Evolutionary conservation across 202 grass and related monocot species (phyloP), one percentile per base, ranked within the genome.

Genomic region (Musa balbisiana): DNA sequence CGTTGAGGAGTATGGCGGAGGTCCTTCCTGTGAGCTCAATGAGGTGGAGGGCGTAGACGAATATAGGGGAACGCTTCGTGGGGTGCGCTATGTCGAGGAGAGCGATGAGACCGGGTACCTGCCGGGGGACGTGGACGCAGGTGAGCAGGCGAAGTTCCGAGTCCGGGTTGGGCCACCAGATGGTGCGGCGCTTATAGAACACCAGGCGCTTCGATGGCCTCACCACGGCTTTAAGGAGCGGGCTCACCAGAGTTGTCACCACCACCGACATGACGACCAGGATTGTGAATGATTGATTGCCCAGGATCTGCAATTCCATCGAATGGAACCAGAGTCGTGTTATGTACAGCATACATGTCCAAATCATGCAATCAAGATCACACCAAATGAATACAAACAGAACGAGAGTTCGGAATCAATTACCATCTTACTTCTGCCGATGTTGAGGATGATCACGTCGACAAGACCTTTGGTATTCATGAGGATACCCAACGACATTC

Each of bases 401-500:
- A 55, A 33, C 3, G 26, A 52, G 4, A 20, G 24, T 12, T 67
- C 17, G 55, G 5, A 59, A 21, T 50, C 52, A 0, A 75, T 58
- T 82, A 87, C 89, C 71, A 33, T 66, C 49, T 92, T 92, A 79
- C 76, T 90, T 22, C 60, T 52, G 0, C 73, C 90, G 2, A 96
- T 84, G 83, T 90, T 88, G 63, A 96, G 87, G 82, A 90, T 79
- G 53, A 88, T 64, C 25, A 97, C 80, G 80, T 92, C 90, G 4
- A 91, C 84, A 17, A 90, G 1, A 0, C 90, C 87, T 67, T 92
- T 97, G 16, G 82, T 83, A 78, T 97, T 97, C 80, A 92, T 89
- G 11, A 92, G 85, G 27, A 92, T 74, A 3, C 90, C 90, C 1
- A 97, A 84, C 24, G 90, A 88, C 0, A 82, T 15, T 33, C 90